These are phyloP conservation scores for Inga laurina DNA, from an alignment of 306 rosid species.

Conservation along the genomic window DNA sequence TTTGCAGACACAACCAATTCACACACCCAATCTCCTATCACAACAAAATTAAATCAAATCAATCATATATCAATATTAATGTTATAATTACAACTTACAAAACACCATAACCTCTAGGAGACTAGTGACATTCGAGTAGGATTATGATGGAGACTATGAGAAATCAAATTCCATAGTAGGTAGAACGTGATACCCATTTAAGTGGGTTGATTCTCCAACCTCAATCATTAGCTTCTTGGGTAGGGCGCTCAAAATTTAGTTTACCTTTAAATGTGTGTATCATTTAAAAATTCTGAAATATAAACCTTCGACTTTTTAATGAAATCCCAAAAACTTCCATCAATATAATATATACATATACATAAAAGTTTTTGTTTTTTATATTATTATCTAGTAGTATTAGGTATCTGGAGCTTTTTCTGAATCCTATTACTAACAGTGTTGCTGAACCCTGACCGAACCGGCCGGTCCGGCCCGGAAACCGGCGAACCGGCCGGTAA, in stretches of 20 bases:
- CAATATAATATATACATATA: too few relatives aligned
- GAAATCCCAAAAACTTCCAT: too few relatives aligned
- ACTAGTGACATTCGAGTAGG: background rate
- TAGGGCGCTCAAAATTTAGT: background rate
- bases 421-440: too few relatives aligned
- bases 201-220: background rate
- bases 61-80: background rate
- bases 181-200: background rate
- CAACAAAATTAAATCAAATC: background rate
- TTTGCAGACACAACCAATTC: background rate
- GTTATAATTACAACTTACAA: background rate
- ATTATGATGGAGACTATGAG: too few relatives aligned
- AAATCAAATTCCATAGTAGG: background rate
- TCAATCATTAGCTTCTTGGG: background rate
- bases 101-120: background rate
- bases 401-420: accelerated
- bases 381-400: too few relatives aligned
- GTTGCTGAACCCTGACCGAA: too few relatives aligned
- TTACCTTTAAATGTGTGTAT: too few relatives aligned
- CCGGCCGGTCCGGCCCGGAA: too few relatives aligned
- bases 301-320: too few relatives aligned
- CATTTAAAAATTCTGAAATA: too few relatives aligned
- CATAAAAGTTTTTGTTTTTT: too few relatives aligned
- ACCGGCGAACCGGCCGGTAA: too few relatives aligned
- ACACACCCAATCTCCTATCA: background rate